phyloP scores from a whole-genome alignment of 441 rosid species.

The Biscutella laevigata region DNA sequence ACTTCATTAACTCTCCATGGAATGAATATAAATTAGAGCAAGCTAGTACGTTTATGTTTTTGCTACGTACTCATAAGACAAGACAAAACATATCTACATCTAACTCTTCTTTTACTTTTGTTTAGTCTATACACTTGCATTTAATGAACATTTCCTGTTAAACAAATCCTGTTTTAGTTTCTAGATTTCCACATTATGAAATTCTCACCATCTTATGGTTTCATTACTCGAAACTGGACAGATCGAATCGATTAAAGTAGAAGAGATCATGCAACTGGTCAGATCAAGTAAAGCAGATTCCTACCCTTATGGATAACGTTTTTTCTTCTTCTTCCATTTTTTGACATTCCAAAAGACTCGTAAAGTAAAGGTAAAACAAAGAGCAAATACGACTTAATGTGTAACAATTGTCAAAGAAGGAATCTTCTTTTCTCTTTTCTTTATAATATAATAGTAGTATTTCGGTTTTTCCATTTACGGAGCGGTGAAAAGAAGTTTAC shows the following conservation, averaged over 20 bases:
- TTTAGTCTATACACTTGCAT: background rate
- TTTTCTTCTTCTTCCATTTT: background rate
- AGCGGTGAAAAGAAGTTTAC: constrained; percentile 9
- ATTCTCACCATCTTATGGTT: no score
- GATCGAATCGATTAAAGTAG: constrained; percentile 1
- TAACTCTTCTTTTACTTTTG: background rate
- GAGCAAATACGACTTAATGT: constrained; percentile 11
- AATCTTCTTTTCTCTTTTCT: constrained; percentile 7
- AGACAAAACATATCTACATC: background rate
- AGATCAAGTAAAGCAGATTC: constrained; percentile 7
- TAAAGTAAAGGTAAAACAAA: constrained; percentile 6
- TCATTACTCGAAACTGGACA: constrained; percentile 4
- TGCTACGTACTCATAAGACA: background rate
- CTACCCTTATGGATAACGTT: constrained; percentile 23
- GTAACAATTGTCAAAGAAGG: constrained; percentile 27
- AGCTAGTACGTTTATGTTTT: constrained; percentile 11
- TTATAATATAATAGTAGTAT: constrained; percentile 16
- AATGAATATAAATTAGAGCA: constrained; percentile 9
- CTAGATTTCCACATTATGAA: constrained; percentile 16
- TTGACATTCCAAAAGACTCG: constrained; percentile 20
- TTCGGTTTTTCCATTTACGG: background rate
- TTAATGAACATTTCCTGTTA: background rate
- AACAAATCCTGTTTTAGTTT: constrained; percentile 18
- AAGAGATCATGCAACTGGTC: constrained; percentile 20
- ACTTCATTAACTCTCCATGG: constrained; percentile 12